Evolutionary conservation across 192 early-diverging fungal species (phyloP), one percentile per base, ranked within the genome.

Genomic region (Backusella tuberculispora): DNA sequence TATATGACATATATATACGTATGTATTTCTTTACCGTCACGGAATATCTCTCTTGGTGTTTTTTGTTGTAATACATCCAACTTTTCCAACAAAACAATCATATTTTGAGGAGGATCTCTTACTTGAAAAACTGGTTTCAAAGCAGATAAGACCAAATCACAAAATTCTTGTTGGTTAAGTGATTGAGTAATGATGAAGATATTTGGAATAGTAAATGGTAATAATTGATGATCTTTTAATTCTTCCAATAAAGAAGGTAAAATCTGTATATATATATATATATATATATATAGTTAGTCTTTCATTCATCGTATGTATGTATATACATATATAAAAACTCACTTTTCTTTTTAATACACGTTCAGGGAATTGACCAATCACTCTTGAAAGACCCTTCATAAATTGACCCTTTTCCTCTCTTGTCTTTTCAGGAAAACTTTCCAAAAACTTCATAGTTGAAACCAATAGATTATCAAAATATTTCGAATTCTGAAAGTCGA

Each of bases 401-500:
- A 96, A 96, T 34, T 89, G 88, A 8, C 87, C 80, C 71, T 96
- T 95, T 63, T 94, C 89, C 40, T 93, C 92, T 53, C 83, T 77
- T 0, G 92, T 84, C 78, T 95, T 95, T 72, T 93, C 93, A 1
- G 91, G 89, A 74, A 96, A 88, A 15, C 83, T 81, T 70, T 95
- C 95, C 74, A 96, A 85, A 69, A 91, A 95, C 53, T 87, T 85
- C 75, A 96, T 88, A 0, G 94, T 91, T 1, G 91, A 92, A 4
- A 95, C 88, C 2, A 94, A 80, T 14, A 94, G 81, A 63, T 92
- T 91, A 84, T 94, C 90, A 83, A 96, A 96, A 71, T 90, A 93
- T 45, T 84, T 85, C 79, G 85, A 85, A 7, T 75, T 75, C 69
- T 93, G 90, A 76, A 96, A 92, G 48, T 90, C 86, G 0, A 76